Percentiles rank a stretch among this genome's conserved stretches.
These are phyloP conservation scores for Termitomyces sp. DNA, from an alignment of 768 basidiomycete genomes.

Conservation along the genomic window DNA sequence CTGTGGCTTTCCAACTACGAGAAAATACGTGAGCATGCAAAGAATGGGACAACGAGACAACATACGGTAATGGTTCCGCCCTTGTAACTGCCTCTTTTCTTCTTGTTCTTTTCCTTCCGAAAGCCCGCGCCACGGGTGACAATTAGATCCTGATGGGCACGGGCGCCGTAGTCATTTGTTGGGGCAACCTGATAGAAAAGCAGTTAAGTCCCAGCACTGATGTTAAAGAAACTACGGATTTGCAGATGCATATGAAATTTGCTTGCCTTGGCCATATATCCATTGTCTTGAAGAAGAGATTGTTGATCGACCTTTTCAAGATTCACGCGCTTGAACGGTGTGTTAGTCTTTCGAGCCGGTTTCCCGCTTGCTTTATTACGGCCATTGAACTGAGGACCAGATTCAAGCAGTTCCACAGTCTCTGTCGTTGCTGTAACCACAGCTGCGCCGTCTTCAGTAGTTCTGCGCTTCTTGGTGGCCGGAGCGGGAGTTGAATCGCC, in stretches of 20 bases:
- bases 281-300: slow-evolving; percentile 53
- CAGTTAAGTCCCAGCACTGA: background rate
- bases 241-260: background rate
- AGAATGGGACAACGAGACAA: background rate
- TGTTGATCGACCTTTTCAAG: slow-evolving; percentile 42
- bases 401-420: slow-evolving; percentile 7
- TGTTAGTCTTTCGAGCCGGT: slow-evolving; percentile 36
- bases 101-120: slow-evolving; percentile 99
- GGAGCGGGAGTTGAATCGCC: slow-evolving; percentile 26
- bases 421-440: slow-evolving; percentile 37
- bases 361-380: slow-evolving; percentile 21
- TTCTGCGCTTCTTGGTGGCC: slow-evolving; percentile 57
- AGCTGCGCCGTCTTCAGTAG: slow-evolving; percentile 42
- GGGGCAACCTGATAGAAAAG: slow-evolving; percentile 44
- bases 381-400: slow-evolving; percentile 10
- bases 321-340: slow-evolving; percentile 80
- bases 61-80: slow-evolving; percentile 93
- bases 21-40: slow-evolving; percentile 2
- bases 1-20: slow-evolving; percentile 74
- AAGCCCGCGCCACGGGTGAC: slow-evolving; percentile 94
- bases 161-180: slow-evolving; percentile 79
- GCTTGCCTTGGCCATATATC: slow-evolving; percentile 72
- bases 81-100: slow-evolving; percentile 91
- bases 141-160: slow-evolving; percentile 81
- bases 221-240: background rate